Evolutionary conservation across 2,329 filamentous ascomycete genomes (phyloP), one percentile per base, ranked within the genome.

Genomic region (Pseudogymnoascus sp.): DNA sequence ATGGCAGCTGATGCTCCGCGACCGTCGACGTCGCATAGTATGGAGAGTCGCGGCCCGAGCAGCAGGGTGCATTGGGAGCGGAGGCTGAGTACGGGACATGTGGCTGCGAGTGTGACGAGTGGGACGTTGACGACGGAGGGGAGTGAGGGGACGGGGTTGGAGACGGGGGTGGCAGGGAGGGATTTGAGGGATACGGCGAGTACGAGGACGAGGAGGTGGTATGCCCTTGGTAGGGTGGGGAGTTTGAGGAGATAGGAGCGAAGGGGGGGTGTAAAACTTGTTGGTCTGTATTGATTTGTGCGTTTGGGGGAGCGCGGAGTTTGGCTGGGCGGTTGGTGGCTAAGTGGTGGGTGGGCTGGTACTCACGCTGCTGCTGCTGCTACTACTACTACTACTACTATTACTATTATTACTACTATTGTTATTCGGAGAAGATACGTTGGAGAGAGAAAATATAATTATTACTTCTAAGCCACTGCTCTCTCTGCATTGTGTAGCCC

Each of bases 121-220:
- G 53, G 53, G 28, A 33, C 33, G 24, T 12, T 59, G 24, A 59
- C 26, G 26, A 60, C 37, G 16, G 59, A 41, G 19, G 59, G 59
- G 59, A 16, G 33, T 38, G 59, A 41, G 59, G 33, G 31, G 37
- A 37, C 33, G 16, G 59, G 28, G 11, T 12, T 37, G 33, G 56
- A 38, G 14, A 37, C 33, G 31, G 59, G 28, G 11, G 2, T n/a
- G 11, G 22, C n/a, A 3, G 59, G 59, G 33, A 41, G 33, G 59
- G 59, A 41, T 41, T 12, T 26, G 24, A 60, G 33, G 59, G 59
- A 37, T 37, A 41, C 33, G 10, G 38, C 59, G 1, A 41, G 33
- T 24, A 41, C 59, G 59, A 60, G 59, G 59, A 60, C 59, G 16
- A 60, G 37, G 59, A 60, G 37, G 59, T 60, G 59, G 59, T 60